Percentiles rank a stretch among this genome's conserved stretches.
Evolutionary conservation across 75 land plant genomes (phyloP).

Genomic region (Sequoia sempervirens): DNA sequence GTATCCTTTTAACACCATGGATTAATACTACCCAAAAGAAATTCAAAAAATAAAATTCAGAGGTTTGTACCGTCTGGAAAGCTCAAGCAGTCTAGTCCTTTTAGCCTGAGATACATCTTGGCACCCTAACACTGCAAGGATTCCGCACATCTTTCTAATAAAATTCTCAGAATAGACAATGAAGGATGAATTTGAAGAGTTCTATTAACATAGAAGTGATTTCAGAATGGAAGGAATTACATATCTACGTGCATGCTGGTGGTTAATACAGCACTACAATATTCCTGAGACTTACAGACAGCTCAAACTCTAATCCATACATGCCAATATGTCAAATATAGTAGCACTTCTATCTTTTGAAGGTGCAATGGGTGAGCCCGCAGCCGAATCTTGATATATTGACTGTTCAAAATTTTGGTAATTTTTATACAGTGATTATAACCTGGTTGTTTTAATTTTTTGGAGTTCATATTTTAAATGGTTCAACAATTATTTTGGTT

Average conservation of each 20-base stretch:
- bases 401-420: too few relatives aligned
- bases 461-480: too few relatives aligned
- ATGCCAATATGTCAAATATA: neutral
- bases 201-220: neutral
- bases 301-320: neutral
- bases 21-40: neutral
- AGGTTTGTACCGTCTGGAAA: slow-evolving; percentile 63
- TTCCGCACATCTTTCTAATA: slow-evolving; percentile 72
- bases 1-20: neutral
- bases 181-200: neutral
- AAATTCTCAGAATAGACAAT: too few relatives aligned
- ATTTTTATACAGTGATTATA: too few relatives aligned
- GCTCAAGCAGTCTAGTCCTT: slow-evolving; percentile 76
- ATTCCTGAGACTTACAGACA: neutral
- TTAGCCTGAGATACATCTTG: slow-evolving; percentile 61
- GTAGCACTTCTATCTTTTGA: too few relatives aligned
- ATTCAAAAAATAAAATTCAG: slow-evolving; percentile 2
- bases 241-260: neutral
- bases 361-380: too few relatives aligned
- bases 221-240: neutral
- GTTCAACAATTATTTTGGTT: too few relatives aligned
- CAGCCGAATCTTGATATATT: too few relatives aligned
- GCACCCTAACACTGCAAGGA: slow-evolving; percentile 80
- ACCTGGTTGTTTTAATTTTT: too few relatives aligned
- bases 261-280: neutral